phyloP scores from a whole-genome alignment of 805 yeast species.

The Barnettozyma salicaria region DNA sequence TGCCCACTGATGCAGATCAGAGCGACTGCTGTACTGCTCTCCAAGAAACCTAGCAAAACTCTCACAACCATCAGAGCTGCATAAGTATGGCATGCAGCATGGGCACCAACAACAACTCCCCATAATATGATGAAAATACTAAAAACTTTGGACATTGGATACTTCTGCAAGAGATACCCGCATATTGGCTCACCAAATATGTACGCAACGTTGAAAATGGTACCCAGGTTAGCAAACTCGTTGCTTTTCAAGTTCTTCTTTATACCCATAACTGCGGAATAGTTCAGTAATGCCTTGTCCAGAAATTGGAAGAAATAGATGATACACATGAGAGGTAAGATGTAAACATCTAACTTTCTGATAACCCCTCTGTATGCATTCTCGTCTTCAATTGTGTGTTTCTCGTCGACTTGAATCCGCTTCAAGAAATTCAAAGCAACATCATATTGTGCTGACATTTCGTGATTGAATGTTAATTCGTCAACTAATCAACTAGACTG shows the following conservation, averaged over 20 bases:
- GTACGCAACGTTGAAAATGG: slow-evolving; percentile 47
- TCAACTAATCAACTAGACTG: background rate
- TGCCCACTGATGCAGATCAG: slow-evolving; percentile 49
- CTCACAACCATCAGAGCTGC: slow-evolving; percentile 48
- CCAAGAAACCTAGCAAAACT: slow-evolving; percentile 45
- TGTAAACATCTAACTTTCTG: slow-evolving; percentile 15
- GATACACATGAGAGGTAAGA: slow-evolving; percentile 34
- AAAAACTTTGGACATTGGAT: slow-evolving; percentile 46
- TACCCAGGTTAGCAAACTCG: slow-evolving; percentile 44
- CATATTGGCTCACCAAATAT: slow-evolving; percentile 46
- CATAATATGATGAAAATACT: slow-evolving; percentile 40
- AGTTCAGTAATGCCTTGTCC: slow-evolving; percentile 49
- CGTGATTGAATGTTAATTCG: background rate
- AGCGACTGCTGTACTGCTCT: slow-evolving; percentile 49
- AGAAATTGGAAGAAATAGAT: slow-evolving; percentile 50
- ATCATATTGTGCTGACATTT: slow-evolving; percentile 4
- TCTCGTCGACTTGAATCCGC: background rate
- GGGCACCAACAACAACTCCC: slow-evolving; percentile 45
- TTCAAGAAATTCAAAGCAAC: slow-evolving; percentile 11
- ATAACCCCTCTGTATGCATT: slow-evolving; percentile 6
- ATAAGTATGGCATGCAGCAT: slow-evolving; percentile 44
- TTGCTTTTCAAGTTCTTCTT: slow-evolving; percentile 40
- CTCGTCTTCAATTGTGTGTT: background rate
- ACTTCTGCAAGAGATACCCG: slow-evolving; percentile 40
- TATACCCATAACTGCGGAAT: slow-evolving; percentile 62